Evolutionary conservation across 1,284 basidiomycete genomes (phyloP), one percentile per base, ranked within the genome.

Genomic region (Tylopilus sp.): DNA sequence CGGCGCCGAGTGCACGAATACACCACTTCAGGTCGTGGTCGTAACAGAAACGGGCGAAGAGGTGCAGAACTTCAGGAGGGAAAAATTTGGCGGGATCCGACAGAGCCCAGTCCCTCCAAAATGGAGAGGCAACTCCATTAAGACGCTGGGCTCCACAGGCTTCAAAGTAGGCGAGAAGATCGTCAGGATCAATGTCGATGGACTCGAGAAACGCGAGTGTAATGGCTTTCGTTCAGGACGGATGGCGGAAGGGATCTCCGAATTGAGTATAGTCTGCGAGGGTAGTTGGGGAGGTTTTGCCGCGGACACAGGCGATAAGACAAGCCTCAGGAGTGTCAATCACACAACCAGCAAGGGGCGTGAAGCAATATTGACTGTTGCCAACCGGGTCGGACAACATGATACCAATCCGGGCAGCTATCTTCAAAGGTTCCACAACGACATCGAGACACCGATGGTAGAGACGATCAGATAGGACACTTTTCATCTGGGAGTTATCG

Each of bases 401-500:
- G 3, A 70, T 41, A 0, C 78, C 77, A 22, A 70, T 57, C 22
- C 58, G 13, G 22, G 76, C 77, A 15, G 74, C 77, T 4, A 47
- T 63, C 56, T 80, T 81, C 24, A 80, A 66, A 1, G 77, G 78
- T 2, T 60, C 38, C 9, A 75, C 57, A 19, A 81, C 63, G 22
- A 79, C 70, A 55, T 80, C 75, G 8, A 81, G 65, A 41, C 70
- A 74, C 12, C 70, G 52, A 60, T 81, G 81, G 47, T 74, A 70
- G 0, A 81, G 65, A 1, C 73, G 67, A n/a, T 58, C 64, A n/a
- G n/a, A 29, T 3, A 66, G 58, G 6, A 67, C 15, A 7, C 57
- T 29, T 2, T 58, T 6, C 49, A 62, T 62, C 15, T 15, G 19
- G 12, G 57, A 53, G 9, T 59, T 53, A 6, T 36, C 44, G 52